Evolutionary conservation across 805 yeast genomes (phyloP), one percentile per base, ranked within the genome.

Genomic region (Lipomyces japonicus): DNA sequence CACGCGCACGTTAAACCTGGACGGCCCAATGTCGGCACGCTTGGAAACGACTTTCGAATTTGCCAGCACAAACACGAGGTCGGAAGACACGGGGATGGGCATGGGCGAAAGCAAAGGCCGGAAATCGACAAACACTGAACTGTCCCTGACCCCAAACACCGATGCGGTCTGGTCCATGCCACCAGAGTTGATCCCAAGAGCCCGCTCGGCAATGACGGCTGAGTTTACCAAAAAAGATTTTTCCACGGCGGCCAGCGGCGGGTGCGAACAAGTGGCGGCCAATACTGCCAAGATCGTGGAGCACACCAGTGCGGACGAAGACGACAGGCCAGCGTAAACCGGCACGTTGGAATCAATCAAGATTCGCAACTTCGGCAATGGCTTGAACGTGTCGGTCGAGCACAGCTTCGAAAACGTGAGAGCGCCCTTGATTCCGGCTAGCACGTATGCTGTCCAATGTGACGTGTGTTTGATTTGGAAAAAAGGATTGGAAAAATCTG

Each of bases 121-220:
- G 68, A 83, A 83, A 55, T 77, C 78, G 24, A 83, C 78, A 57
- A 76, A 73, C 50, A 82, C 65, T 1, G 83, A 83, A 56, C 82
- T 77, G 54, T 72, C 73, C 42, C 65, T 68, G 60, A 75, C 79
- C 21, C 88, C 89, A 58, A 75, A 82, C 22, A 84, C 74, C 0
- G 84, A 78, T 2, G 88, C 89, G 42, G 83, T 75, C 66, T 83
- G 89, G 63, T 83, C 89, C 84, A 83, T 78, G 39, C 89, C 89
- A n/a, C 89, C 90, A 31, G 83, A 79, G 63, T 80, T 82, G 44
- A 83, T 84, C 30, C 89, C 90, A 25, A 83, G 78, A 43, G 79
- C 79, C 66, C 82, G 86, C 63, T 83, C 89, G 36, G 82, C 77
- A 4, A 77, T 79, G 38, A 79, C 82, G 9, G 88, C 80, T 44